A percentile compares a stretch with the other conserved stretches of the same genome.
These are phyloP conservation scores for Wickerhamomyces sp. DNA, from an alignment of 1,139 yeast species.

Conservation along the genomic window DNA sequence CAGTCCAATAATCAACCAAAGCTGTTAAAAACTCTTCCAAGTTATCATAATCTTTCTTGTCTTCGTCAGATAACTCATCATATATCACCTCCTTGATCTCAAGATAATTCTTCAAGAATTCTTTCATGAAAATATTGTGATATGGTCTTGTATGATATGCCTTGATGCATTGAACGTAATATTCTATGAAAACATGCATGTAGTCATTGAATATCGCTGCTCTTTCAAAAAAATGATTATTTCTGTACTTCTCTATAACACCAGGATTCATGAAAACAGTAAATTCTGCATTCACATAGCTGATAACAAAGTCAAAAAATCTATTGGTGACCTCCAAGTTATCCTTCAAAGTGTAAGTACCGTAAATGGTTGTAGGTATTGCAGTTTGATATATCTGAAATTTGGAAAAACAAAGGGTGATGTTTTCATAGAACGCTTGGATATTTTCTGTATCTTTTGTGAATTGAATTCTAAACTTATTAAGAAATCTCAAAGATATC, in stretches of 20 bases:
- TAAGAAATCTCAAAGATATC: constrained; percentile 20
- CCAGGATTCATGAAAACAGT: constrained; percentile 13
- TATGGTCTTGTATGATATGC: constrained; percentile 21
- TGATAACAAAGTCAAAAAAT: constrained; percentile 17
- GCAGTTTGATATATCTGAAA: constrained; percentile 22
- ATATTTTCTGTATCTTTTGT: constrained; percentile 6
- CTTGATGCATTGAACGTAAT: constrained; percentile 22
- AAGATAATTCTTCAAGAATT: constrained; percentile 12
- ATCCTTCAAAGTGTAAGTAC: constrained; percentile 18
- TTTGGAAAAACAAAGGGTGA: constrained; percentile 20
- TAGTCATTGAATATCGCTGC: constrained; percentile 17
- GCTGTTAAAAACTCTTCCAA: constrained; percentile 12
- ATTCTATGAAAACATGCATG: constrained; percentile 18
- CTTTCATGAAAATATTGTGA: constrained; percentile 15
- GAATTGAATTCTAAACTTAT: constrained; percentile 18
- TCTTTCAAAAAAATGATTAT: constrained; percentile 12
- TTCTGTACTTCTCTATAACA: constrained; percentile 5
- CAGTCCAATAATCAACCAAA: constrained; percentile 14
- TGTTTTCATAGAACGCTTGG: constrained; percentile 15
- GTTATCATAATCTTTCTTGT: constrained; percentile 12
- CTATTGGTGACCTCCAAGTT: constrained; percentile 18
- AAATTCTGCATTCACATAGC: constrained; percentile 18
- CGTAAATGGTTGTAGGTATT: constrained; percentile 17
- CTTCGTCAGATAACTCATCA: constrained; percentile 8
- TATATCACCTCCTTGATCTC: constrained; percentile 11